phyloP scores from a whole-genome alignment of 2,329 filamentous ascomycete species.

The Aspergillus vadensis region DNA sequence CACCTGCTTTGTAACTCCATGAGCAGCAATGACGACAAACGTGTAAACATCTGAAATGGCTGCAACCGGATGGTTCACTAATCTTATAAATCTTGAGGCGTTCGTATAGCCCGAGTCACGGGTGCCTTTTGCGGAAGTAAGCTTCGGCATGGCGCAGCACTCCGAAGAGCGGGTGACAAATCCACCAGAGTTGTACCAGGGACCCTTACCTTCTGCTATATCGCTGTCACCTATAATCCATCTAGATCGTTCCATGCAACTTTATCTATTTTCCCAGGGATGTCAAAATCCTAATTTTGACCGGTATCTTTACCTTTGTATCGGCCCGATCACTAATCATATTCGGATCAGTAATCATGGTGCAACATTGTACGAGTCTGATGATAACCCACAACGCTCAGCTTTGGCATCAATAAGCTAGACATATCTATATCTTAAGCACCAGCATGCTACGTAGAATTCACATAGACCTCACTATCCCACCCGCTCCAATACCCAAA shows the following conservation, averaged over 20 bases:
- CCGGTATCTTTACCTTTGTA: background rate
- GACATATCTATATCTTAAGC: background rate
- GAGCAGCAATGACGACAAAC: background rate
- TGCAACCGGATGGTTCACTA: background rate
- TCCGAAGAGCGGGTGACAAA: background rate
- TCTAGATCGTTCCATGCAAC: background rate
- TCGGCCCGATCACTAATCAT: background rate
- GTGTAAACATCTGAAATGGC: background rate
- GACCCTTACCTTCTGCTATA: too few species aligned
- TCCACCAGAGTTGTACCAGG: background rate
- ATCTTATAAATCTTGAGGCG: background rate
- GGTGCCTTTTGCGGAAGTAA: background rate
- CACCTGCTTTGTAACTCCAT: background rate
- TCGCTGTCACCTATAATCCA: background rate
- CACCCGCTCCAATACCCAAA: background rate
- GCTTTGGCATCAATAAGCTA: too few species aligned
- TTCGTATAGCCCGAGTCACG: background rate
- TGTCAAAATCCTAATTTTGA: background rate
- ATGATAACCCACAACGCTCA: background rate
- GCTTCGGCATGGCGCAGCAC: background rate
- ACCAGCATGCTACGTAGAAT: too few species aligned
- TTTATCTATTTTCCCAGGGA: background rate
- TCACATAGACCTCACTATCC: background rate
- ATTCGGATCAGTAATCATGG: background rate
- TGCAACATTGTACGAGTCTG: background rate